Evolutionary conservation across 495 filamentous ascomycete genomes (phyloP).

Genomic region (Talaromyces ruber): DNA sequence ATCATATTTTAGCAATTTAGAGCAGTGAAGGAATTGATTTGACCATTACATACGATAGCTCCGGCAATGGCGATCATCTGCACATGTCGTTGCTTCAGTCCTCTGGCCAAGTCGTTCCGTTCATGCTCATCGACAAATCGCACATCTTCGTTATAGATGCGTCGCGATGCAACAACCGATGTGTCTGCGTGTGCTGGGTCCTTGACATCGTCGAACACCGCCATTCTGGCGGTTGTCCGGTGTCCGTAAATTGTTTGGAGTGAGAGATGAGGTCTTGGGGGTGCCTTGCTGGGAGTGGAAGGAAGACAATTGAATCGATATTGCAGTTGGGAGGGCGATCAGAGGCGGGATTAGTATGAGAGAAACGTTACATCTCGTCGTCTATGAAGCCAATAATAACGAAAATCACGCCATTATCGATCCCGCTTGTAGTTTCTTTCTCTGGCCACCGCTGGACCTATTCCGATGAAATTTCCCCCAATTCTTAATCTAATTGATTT

Average conservation of each 20-base stretch:
- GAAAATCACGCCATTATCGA: not conserved
- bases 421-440: not conserved
- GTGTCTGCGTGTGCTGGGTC: not conserved
- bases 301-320: not conserved
- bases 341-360: not conserved
- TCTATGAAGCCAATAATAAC: not conserved
- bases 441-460: not conserved
- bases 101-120: slow-evolving; percentile 18
- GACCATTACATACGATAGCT: slow-evolving; percentile 33
- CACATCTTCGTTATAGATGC: not conserved
- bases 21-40: not conserved
- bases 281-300: not conserved
- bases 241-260: not conserved
- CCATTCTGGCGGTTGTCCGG: not conserved
- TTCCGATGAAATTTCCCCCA: not conserved
- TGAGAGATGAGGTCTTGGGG: not conserved
- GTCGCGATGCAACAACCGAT: not conserved
- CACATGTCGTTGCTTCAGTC: slow-evolving; percentile 38
- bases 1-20: not conserved
- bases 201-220: not conserved
- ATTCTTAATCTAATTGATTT: not conserved
- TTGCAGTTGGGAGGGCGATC: not conserved
- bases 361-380: not conserved
- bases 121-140: slow-evolving; percentile 12
- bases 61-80: slow-evolving; percentile 54